Base-by-base conservation (phyloP, 1,284 basidiomycete species). In the Rhodofomes roseus region DNA sequence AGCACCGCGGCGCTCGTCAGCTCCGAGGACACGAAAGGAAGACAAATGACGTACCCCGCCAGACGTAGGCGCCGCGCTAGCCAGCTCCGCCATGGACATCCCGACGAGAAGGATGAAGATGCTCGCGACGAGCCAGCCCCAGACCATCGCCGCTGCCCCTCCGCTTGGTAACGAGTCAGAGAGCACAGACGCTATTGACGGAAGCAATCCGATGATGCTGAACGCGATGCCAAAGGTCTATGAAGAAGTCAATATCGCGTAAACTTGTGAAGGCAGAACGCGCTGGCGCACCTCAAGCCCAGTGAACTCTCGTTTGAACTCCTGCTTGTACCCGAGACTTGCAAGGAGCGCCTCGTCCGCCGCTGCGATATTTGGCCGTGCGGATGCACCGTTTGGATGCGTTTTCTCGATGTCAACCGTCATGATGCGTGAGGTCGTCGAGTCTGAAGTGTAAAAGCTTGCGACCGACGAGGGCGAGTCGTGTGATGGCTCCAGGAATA, bases 81-180 rank as follows among this genome's bases (percentile, higher is more conserved):
- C 87, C 5, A 91, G 77, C 63, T 92, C 89, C 0, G 81, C 89
- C 77, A 93, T 82, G 5, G 87, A 77, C 62, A 91, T 74, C 0
- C 84, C 89, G 31, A 92, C 81, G 40, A 81, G 79, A 6, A 85
- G 63, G 56, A 89, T 80, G 66, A 88, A 85, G 46, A 81, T 62
- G 54, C 80, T 79, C 2, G 80, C 83, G 11, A 82, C 76, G 0
- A 78, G 73, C 85, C 85, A 87, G 31, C 89, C 89, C 89, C 92
- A 94, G 5, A 93, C 87, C 90, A 95, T 92, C 6, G 87, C 82
- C 1, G 85, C 81, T 0, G 88, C 84, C 1, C 90, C 92, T 2
- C 92, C 92, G 71, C 92, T 88, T 0, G 87, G 86, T 31, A 93
- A 74, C 1, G 89, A 82, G 72, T 90, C 92, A 60, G 87, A 75